Evolutionary conservation across 768 basidiomycete genomes (phyloP).

Genomic region (Pleurotus djamor): DNA sequence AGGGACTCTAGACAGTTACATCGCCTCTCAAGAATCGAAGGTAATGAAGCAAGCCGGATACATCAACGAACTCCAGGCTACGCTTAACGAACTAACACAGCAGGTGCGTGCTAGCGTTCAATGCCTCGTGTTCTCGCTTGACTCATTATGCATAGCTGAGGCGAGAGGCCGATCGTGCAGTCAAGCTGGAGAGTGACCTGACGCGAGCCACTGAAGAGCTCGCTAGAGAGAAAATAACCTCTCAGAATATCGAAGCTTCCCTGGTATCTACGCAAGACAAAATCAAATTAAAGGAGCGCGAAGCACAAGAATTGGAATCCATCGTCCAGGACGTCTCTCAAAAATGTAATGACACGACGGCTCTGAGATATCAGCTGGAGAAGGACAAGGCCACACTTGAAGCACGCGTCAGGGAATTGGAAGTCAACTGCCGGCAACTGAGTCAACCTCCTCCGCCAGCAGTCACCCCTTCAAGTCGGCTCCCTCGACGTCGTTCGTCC

Average conservation of each 20-base stretch:
- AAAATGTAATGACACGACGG: slow-evolving; percentile 44
- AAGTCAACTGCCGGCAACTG: slow-evolving; percentile 36
- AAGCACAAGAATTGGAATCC: slow-evolving; percentile 52
- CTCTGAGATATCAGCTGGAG: slow-evolving; percentile 44
- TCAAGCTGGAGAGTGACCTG: slow-evolving; percentile 53
- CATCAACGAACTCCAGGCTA: slow-evolving; percentile 37
- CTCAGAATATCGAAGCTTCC: slow-evolving; percentile 50
- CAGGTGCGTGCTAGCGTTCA: slow-evolving; percentile 30
- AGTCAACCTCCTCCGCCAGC: slow-evolving; percentile 24
- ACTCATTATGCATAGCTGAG: slow-evolving; percentile 40
- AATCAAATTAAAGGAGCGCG: slow-evolving; percentile 46
- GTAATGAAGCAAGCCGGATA: slow-evolving; percentile 38
- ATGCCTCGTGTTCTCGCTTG: neutral
- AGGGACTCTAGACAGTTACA: slow-evolving; percentile 38
- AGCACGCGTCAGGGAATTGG: slow-evolving; percentile 56
- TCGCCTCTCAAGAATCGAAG: slow-evolving; percentile 44
- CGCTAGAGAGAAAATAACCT: slow-evolving; percentile 48
- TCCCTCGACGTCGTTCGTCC: slow-evolving; percentile 53
- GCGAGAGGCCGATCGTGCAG: slow-evolving; percentile 51
- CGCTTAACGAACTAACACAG: slow-evolving; percentile 42
- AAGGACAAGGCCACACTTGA: slow-evolving; percentile 59
- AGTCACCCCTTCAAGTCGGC: slow-evolving; percentile 22
- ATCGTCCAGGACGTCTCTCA: slow-evolving; percentile 54
- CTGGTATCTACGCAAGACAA: slow-evolving; percentile 47
- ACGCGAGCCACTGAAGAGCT: slow-evolving; percentile 52